phyloP scores from a whole-genome alignment of 352 stramenopile genomes.

The Phytophthora macrochlamydospora region DNA sequence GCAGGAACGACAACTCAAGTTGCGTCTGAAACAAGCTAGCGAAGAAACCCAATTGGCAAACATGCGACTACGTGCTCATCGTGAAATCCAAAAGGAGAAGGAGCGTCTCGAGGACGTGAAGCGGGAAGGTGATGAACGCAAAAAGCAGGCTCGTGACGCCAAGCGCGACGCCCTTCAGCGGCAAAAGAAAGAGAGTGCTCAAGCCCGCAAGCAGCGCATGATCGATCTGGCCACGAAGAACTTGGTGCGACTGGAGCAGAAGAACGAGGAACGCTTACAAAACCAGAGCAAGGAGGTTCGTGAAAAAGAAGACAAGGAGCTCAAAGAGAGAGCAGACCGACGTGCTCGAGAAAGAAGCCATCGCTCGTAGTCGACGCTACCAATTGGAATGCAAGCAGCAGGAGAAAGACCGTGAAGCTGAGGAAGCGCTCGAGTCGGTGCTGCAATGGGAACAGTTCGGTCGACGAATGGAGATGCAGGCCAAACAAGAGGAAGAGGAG shows the following conservation, averaged over 20 bases:
- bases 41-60: slow-evolving; percentile 77
- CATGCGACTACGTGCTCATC: slow-evolving; percentile 61
- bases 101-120: slow-evolving; percentile 71
- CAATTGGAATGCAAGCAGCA: slow-evolving; percentile 64
- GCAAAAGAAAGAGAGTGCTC: slow-evolving; percentile 60
- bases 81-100: slow-evolving; percentile 57
- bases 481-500: slow-evolving; percentile 69
- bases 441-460: slow-evolving; percentile 77
- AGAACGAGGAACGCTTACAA: slow-evolving; percentile 62
- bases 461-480: slow-evolving; percentile 55
- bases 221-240: slow-evolving; percentile 82
- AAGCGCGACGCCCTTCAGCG: slow-evolving; percentile 67
- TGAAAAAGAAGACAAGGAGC: slow-evolving; percentile 68
- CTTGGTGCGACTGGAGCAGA: slow-evolving; percentile 67
- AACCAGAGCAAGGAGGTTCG: slow-evolving; percentile 77
- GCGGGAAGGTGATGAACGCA: slow-evolving; percentile 70
- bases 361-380: slow-evolving; percentile 55
- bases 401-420: slow-evolving; percentile 38
- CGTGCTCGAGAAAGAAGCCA: slow-evolving; percentile 73
- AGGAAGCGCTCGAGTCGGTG: slow-evolving; percentile 54
- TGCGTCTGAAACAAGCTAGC: slow-evolving; percentile 52
- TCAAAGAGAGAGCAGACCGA: slow-evolving; percentile 60
- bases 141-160: slow-evolving; percentile 67
- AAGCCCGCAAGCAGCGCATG: slow-evolving; percentile 82
- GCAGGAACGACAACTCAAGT: slow-evolving; percentile 46